A percentile compares a stretch with the other conserved stretches of the same genome.
Conservation (phyloP, 805 yeast species). For the Saturnispora quitensis region DNA sequence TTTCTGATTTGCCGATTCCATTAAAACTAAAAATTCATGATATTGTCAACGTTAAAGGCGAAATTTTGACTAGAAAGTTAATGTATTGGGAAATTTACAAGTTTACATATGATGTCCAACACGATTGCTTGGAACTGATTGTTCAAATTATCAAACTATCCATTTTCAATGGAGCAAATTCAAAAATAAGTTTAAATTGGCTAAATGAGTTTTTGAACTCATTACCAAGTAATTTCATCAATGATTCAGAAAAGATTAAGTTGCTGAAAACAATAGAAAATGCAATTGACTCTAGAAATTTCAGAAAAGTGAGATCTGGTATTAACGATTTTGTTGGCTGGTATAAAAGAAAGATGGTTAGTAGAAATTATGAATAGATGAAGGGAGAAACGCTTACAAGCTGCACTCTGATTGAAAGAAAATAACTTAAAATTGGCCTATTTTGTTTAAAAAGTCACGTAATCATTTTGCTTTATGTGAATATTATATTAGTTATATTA, state of each 20-base stretch:
- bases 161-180: slow-evolving; percentile 34
- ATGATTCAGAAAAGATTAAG: slow-evolving; percentile 58
- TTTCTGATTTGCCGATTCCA: slow-evolving; percentile 42
- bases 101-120: slow-evolving; percentile 59
- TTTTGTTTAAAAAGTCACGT: too few species aligned
- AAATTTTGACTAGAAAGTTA: slow-evolving; percentile 47
- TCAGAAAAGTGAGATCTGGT: slow-evolving; percentile 60
- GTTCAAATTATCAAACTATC: slow-evolving; percentile 49
- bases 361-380: slow-evolving; percentile 13
- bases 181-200: slow-evolving; percentile 46
- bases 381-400: background rate
- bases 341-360: slow-evolving; percentile 70
- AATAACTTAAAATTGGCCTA: background rate
- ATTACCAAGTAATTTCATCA: slow-evolving; percentile 57
- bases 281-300: slow-evolving; percentile 61
- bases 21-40: slow-evolving; percentile 37
- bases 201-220: slow-evolving; percentile 41
- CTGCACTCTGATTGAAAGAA: background rate
- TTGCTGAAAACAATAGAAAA: slow-evolving; percentile 46
- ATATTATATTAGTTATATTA: background rate
- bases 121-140: slow-evolving; percentile 68
- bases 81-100: slow-evolving; percentile 61
- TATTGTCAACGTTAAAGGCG: slow-evolving; percentile 39
- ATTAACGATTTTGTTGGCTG: slow-evolving; percentile 73
- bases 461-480: background rate